Conservation (phyloP, 1,284 basidiomycete species). For the Gastroboletus turbinatus region DNA sequence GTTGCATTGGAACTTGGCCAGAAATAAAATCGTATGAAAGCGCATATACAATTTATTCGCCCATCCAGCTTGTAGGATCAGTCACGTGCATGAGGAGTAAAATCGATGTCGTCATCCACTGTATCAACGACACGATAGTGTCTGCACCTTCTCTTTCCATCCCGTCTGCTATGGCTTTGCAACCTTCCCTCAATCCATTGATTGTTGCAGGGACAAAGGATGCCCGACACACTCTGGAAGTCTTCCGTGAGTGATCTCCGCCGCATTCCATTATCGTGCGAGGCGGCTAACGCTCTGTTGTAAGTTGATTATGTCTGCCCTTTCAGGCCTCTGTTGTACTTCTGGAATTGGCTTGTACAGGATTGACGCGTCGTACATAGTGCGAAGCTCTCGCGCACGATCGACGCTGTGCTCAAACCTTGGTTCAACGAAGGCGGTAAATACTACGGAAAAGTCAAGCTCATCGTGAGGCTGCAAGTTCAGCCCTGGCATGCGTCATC, state of each 20-base stretch:
- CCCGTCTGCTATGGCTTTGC: constrained; percentile 68
- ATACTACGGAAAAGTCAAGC: constrained; percentile 77
- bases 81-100: constrained; percentile 9
- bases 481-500: constrained; percentile 83
- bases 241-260: constrained; percentile 61
- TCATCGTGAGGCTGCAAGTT: constrained; percentile 79
- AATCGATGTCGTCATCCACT: neutral
- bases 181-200: constrained; percentile 73
- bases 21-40: neutral
- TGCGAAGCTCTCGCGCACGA: constrained; percentile 59
- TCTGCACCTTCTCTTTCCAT: neutral
- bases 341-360: neutral
- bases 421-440: constrained; percentile 58
- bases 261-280: neutral
- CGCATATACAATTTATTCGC: neutral
- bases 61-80: too few relatives aligned
- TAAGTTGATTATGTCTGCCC: constrained; percentile 88
- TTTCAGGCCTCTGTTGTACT: constrained; percentile 51
- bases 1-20: too few relatives aligned
- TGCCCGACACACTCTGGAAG: constrained; percentile 82
- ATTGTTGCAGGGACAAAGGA: constrained; percentile 64
- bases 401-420: constrained; percentile 62
- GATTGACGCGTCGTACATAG: constrained; percentile 34
- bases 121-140: neutral
- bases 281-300: neutral